phyloP scores from a whole-genome alignment of 805 yeast genomes.

The Lachancea meyersii region DNA sequence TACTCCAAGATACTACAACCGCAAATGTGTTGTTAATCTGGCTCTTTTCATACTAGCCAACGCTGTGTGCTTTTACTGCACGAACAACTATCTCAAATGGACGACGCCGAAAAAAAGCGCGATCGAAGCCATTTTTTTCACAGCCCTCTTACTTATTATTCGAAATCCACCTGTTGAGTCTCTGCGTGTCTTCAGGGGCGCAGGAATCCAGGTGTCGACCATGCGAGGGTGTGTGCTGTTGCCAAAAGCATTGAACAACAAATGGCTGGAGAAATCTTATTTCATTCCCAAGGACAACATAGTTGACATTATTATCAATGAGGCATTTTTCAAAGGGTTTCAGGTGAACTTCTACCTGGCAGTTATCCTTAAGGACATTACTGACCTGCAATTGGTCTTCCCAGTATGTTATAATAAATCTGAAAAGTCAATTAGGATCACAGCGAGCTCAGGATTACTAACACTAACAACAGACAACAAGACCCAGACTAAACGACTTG shows the following conservation, averaged over 20 bases:
- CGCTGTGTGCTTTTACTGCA: background rate
- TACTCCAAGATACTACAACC: background rate
- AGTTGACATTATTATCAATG: constrained; percentile 65
- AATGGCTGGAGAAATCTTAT: constrained; percentile 13
- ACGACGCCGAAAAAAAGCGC: background rate
- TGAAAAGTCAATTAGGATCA: too few species aligned
- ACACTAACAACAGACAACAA: constrained; percentile 14
- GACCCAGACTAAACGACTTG: constrained; percentile 23
- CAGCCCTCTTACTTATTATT: constrained; percentile 1
- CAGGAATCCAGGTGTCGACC: constrained; percentile 24
- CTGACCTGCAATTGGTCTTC: constrained; percentile 30
- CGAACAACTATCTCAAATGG: background rate
- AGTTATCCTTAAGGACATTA: constrained; percentile 42
- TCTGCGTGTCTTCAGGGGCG: constrained; percentile 19
- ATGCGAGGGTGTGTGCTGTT: constrained; percentile 21
- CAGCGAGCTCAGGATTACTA: too few species aligned
- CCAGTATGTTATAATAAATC: constrained; percentile 22
- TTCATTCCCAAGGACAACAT: constrained; percentile 55
- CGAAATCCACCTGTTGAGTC: constrained; percentile 21
- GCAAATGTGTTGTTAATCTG: background rate
- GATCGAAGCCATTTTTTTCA: background rate
- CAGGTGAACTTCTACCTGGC: constrained; percentile 63
- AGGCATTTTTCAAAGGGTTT: constrained; percentile 58
- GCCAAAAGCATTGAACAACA: constrained; percentile 16
- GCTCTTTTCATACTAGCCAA: background rate